Evolutionary conservation across 2,329 filamentous ascomycete species (phyloP).

Genomic region (Emydomyces testavorans): DNA sequence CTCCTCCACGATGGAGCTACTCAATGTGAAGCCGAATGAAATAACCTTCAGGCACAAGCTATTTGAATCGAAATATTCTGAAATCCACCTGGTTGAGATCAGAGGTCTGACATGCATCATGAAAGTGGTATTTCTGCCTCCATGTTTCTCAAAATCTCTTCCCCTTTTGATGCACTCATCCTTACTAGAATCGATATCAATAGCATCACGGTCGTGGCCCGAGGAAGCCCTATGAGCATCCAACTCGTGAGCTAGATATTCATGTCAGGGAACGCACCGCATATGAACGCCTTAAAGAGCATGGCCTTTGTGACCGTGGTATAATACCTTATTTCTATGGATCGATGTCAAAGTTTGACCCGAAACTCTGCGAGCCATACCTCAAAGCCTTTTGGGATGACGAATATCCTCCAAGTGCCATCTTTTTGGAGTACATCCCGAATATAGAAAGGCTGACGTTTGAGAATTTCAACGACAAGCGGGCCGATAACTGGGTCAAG

Average conservation of each 20-base stretch:
- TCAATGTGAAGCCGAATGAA: not conserved
- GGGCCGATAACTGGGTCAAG: slow-evolving; percentile 16
- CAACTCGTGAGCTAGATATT: not conserved
- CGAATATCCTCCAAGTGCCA: slow-evolving; percentile 17
- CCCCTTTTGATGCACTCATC: too few relatives aligned
- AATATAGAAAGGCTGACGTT: slow-evolving; percentile 18
- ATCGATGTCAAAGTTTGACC: slow-evolving; percentile 10
- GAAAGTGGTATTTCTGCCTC: slow-evolving; percentile 17
- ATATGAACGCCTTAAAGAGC: slow-evolving; percentile 11
- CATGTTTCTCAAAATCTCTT: too few relatives aligned
- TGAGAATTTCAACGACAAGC: slow-evolving; percentile 17
- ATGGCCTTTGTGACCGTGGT: slow-evolving; percentile 10
- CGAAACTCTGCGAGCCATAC: slow-evolving; percentile 7
- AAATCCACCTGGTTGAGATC: slow-evolving; percentile 16
- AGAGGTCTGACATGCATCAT: slow-evolving; percentile 15
- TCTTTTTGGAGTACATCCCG: slow-evolving; percentile 22
- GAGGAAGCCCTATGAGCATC: not conserved
- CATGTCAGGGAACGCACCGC: slow-evolving; percentile 12
- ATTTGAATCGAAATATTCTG: slow-evolving; percentile 10
- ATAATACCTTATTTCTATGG: slow-evolving; percentile 14
- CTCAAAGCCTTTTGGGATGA: slow-evolving; percentile 14
- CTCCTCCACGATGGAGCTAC: slow-evolving; percentile 10
- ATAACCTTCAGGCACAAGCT: not conserved
- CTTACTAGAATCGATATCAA: not conserved
- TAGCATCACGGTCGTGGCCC: slow-evolving; percentile 10